Evolutionary conservation across 495 filamentous ascomycete genomes (phyloP), one percentile per base, ranked within the genome.

Genomic region (Penicillium desertorum): DNA sequence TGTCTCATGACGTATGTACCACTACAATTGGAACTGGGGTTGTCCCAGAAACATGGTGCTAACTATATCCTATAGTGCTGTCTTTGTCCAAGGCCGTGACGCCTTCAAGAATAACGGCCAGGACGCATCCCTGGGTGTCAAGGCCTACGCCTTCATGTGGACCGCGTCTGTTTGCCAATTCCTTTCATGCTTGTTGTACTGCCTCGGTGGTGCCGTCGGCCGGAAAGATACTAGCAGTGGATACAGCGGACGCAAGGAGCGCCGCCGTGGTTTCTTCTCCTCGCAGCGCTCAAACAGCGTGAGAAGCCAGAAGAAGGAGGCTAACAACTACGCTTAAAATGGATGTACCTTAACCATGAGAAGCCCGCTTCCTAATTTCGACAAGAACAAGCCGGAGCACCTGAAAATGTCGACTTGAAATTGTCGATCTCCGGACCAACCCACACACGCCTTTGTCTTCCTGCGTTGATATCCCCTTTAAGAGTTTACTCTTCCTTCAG

Each of bases 71-170:
- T 5, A 29, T 61, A 90, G 88, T 45, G 85, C 89, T 20, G 87
- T 84, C 52, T 92, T 83, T 61, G 89, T 96, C 54, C 78, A 86
- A 69, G 88, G 84, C 62, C 90, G 91, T 62, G 74, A 91, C 66
- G 77, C 73, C 17, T 95, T 96, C 77, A 74, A 72, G 29, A 54
- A 63, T 34, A 81, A 77, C 55, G 81, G 80, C 62, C 81, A 86
- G 44, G 50, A 57, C 36, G 83, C 92, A 22, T 69, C 62, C 8
- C 70, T 96, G 5, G 92, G 92, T 25, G 61, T 71, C 16, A 90
- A 91, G 59, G 86, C 88, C 7, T 92, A 89, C 62, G 92, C 83
- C 27, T 96, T 96, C 75, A 90, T 87, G 73, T 96, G 92, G 92
- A 86, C 86, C 3, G 81, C 89, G 5, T 83, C 86, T 64, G 83